Percentiles rank a stretch among this genome's conserved stretches.
Conservation (phyloP, 805 yeast species). For the Tetrapisispora fleetii region DNA sequence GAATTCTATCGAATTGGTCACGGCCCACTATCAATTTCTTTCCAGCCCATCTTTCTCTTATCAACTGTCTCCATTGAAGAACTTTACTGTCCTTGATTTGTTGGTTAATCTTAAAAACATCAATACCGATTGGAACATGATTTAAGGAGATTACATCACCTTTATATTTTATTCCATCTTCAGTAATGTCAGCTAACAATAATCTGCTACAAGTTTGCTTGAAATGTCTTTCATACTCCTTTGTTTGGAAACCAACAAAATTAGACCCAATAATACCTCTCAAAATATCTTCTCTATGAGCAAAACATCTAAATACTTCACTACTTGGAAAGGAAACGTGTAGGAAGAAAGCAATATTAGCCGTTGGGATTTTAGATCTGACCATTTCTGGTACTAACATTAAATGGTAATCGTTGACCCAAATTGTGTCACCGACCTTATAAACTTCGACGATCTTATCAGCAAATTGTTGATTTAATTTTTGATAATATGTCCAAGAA, state of each 20-base stretch:
- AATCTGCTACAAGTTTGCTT: slow-evolving; percentile 81
- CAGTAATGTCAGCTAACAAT: slow-evolving; percentile 71
- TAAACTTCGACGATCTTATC: slow-evolving; percentile 60
- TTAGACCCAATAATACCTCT: slow-evolving; percentile 86
- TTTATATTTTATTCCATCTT: slow-evolving; percentile 43
- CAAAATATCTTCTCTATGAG: slow-evolving; percentile 68
- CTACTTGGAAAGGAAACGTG: slow-evolving; percentile 94
- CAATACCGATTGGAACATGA: slow-evolving; percentile 70
- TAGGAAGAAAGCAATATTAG: slow-evolving; percentile 82
- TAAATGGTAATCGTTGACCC: slow-evolving; percentile 93
- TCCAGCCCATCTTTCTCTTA: slow-evolving; percentile 67
- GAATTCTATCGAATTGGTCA: slow-evolving; percentile 76
- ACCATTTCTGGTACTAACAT: slow-evolving; percentile 80
- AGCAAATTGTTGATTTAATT: slow-evolving; percentile 70
- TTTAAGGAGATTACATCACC: slow-evolving; percentile 48
- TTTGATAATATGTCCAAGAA: slow-evolving; percentile 79
- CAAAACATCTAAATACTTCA: slow-evolving; percentile 89
- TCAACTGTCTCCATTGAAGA: slow-evolving; percentile 52
- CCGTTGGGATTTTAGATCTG: slow-evolving; percentile 63
- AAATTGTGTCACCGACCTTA: slow-evolving; percentile 65
- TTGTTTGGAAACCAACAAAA: slow-evolving; percentile 79
- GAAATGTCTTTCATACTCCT: slow-evolving; percentile 90
- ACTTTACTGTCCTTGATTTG: slow-evolving; percentile 43
- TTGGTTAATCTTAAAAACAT: slow-evolving; percentile 45
- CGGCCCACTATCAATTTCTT: slow-evolving; percentile 71